Evolutionary conservation across 371 early-diverging fungal species (phyloP).

Genomic region (Funneliformis caledonium): DNA sequence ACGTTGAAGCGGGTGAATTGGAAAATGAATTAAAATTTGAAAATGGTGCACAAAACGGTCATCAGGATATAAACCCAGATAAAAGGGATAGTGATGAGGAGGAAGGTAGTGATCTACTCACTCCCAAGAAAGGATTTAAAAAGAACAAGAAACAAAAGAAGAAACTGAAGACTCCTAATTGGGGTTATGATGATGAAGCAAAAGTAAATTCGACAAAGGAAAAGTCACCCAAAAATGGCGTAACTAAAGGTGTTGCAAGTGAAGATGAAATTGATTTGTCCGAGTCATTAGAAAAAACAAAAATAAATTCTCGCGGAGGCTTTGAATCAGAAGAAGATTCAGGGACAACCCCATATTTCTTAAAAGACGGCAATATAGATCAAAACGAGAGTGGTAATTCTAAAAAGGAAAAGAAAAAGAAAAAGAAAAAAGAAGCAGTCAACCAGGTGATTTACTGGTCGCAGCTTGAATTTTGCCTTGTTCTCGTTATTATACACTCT

Average conservation of each 20-base stretch:
- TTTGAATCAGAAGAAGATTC: conserved; percentile 33
- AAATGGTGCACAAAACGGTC: not conserved
- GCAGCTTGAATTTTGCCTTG: not conserved
- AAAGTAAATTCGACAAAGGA: not conserved
- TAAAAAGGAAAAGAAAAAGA: conserved; percentile 57
- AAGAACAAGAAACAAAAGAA: conserved; percentile 29
- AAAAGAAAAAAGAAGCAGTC: conserved; percentile 48
- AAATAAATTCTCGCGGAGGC: not conserved
- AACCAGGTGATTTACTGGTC: not conserved
- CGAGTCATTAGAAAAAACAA: conserved; percentile 30
- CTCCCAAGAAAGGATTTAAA: not conserved
- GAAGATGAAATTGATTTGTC: conserved; percentile 14
- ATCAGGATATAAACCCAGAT: conserved; percentile 47
- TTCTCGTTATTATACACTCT: not conserved
- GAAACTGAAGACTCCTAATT: conserved; percentile 7
- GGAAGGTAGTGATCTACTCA: not conserved
- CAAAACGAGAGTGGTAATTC: conserved; percentile 52
- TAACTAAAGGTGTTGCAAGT: not conserved
- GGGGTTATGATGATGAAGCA: conserved; percentile 4
- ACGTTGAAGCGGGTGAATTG: not conserved
- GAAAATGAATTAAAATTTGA: not conserved
- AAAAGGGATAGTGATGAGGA: conserved; percentile 27
- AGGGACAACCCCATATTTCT: conserved; percentile 25
- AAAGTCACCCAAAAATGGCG: not conserved
- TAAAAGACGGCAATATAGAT: conserved; percentile 45